Conservation (phyloP, 73 alveolate species). For the Paramecium tetraurelia region DNA sequence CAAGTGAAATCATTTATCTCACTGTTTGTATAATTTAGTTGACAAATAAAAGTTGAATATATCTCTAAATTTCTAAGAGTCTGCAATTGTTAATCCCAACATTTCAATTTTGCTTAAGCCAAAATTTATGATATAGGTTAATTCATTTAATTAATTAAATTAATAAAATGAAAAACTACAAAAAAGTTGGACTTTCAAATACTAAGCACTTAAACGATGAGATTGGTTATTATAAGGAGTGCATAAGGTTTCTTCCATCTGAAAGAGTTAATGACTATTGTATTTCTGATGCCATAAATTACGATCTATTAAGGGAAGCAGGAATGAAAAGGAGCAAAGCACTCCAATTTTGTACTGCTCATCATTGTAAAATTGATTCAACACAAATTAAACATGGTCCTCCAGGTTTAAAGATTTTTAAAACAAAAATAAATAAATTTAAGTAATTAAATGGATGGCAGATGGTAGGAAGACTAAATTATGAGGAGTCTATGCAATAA, state of each 20-base stretch:
- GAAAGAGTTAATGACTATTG: slow-evolving; percentile 29
- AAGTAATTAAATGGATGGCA: slow-evolving; percentile 12
- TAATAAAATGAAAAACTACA: neutral
- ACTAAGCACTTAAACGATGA: neutral
- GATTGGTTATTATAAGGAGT: slow-evolving; percentile 23
- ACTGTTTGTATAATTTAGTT: too few species aligned
- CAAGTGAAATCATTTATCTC: too few species aligned
- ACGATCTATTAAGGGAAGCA: neutral
- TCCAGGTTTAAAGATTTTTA: slow-evolving; percentile 32
- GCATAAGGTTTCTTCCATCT: neutral
- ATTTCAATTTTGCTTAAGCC: too few species aligned
- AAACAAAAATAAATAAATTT: slow-evolving; percentile 21
- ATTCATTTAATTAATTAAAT: neutral
- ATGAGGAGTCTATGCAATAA: neutral
- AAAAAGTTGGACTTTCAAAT: neutral
- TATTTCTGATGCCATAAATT: neutral
- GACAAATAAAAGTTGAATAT: too few species aligned
- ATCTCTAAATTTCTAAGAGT: too few species aligned
- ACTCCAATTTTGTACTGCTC: neutral
- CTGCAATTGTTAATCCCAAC: too few species aligned
- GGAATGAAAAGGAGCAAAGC: slow-evolving; percentile 4
- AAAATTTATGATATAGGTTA: neutral
- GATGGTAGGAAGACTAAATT: neutral
- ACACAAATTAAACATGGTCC: slow-evolving; percentile 46
- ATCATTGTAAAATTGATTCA: slow-evolving; percentile 42